Evolutionary conservation across 2,329 filamentous ascomycete species (phyloP).

Genomic region (Hypoxylon sp.): DNA sequence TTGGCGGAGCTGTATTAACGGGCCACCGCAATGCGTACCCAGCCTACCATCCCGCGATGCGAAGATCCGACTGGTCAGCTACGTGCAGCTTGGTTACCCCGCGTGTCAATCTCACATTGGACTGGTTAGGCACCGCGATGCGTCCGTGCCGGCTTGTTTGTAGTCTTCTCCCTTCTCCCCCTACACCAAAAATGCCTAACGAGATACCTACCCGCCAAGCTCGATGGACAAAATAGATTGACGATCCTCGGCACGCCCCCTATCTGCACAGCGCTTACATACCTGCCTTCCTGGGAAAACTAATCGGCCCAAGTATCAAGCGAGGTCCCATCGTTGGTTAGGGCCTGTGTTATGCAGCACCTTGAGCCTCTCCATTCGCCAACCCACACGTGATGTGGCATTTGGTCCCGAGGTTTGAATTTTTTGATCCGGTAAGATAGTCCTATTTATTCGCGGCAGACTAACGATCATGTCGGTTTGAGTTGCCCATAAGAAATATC

Average conservation of each 20-base stretch:
- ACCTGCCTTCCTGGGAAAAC: constrained; percentile 30
- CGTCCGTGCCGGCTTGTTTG: constrained; percentile 12
- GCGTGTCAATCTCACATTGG: constrained; percentile 16
- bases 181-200: constrained; percentile 8
- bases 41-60: constrained; percentile 4
- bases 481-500: neutral
- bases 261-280: constrained; percentile 4
- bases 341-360: constrained; percentile 9
- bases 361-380: neutral
- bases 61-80: constrained; percentile 23
- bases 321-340: constrained; percentile 10
- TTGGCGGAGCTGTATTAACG: too few species aligned
- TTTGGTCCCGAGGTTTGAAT: neutral
- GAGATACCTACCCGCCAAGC: constrained; percentile 27
- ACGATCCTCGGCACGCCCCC: constrained; percentile 22
- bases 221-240: constrained; percentile 22
- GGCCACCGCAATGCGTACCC: constrained; percentile 22
- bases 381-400: neutral
- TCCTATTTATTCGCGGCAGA: neutral
- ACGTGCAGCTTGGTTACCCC: constrained; percentile 12
- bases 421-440: neutral
- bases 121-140: constrained; percentile 25
- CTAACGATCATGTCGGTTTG: neutral
- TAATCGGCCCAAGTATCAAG: constrained; percentile 9
- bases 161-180: constrained; percentile 7